Percentiles rank a stretch among this genome's conserved stretches.
Evolutionary conservation across 805 yeast species (phyloP).

Genomic region (Starmerella khaoyaiensis): DNA sequence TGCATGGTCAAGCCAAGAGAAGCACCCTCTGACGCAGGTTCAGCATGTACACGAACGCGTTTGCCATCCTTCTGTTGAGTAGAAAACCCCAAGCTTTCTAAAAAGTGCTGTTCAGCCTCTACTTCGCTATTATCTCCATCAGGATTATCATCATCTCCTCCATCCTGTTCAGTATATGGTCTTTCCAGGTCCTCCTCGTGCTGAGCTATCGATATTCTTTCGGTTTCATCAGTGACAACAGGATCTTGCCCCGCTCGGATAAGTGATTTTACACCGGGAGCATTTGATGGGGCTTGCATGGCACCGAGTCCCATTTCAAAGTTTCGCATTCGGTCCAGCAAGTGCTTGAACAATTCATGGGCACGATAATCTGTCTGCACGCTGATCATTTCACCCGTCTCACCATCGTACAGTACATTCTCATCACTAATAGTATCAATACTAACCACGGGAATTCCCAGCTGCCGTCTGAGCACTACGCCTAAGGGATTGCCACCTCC

Average conservation of each 20-base stretch:
- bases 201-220: slow-evolving; percentile 29
- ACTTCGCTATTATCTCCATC: slow-evolving; percentile 22
- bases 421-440: slow-evolving; percentile 23
- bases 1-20: slow-evolving; percentile 30
- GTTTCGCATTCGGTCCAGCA: slow-evolving; percentile 28
- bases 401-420: slow-evolving; percentile 27
- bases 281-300: slow-evolving; percentile 18
- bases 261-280: slow-evolving; percentile 30
- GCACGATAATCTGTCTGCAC: slow-evolving; percentile 26
- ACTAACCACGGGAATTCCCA: slow-evolving; percentile 31
- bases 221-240: slow-evolving; percentile 25
- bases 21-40: slow-evolving; percentile 28
- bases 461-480: slow-evolving; percentile 30
- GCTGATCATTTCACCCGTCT: slow-evolving; percentile 25
- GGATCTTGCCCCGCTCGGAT: slow-evolving; percentile 32
- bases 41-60: slow-evolving; percentile 25
- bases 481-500: slow-evolving; percentile 33
- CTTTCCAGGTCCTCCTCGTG: slow-evolving; percentile 28
- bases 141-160: slow-evolving; percentile 10
- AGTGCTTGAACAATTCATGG: slow-evolving; percentile 27
- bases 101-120: slow-evolving; percentile 23
- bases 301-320: slow-evolving; percentile 26
- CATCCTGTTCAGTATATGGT: slow-evolving; percentile 21
- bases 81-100: slow-evolving; percentile 24
- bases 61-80: slow-evolving; percentile 6